Evolutionary conservation across 2,329 filamentous ascomycete genomes (phyloP).

Genomic region (Fusarium caatingaense): DNA sequence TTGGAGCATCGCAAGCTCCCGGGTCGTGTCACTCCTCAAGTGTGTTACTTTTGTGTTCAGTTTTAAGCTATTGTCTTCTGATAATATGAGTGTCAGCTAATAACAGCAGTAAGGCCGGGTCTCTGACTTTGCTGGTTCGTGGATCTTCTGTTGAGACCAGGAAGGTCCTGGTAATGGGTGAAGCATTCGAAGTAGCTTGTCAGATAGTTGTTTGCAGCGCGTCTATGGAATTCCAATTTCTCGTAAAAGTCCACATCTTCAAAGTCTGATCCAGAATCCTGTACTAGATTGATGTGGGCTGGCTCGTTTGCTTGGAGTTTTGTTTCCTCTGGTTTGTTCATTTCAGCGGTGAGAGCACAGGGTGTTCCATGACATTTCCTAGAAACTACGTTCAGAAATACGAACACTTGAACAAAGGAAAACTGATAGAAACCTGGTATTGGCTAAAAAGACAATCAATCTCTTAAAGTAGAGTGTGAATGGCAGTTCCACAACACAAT

Average conservation of each 20-base stretch:
- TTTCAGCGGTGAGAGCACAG: not conserved
- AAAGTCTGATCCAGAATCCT: not conserved
- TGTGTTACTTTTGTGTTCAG: rapidly evolving
- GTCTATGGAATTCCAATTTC: not conserved
- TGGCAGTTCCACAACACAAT: conserved; percentile 9
- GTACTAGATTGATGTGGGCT: not conserved
- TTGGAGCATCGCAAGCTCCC: not conserved
- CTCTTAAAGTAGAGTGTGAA: no score
- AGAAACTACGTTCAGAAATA: not conserved
- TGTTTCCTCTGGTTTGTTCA: not conserved
- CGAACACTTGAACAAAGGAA: not conserved
- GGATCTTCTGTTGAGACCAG: not conserved
- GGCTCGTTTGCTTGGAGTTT: not conserved
- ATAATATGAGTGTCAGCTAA: not conserved
- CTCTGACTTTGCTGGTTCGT: not conserved
- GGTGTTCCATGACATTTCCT: not conserved
- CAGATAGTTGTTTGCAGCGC: not conserved
- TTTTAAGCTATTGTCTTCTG: not conserved
- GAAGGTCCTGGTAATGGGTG: rapidly evolving
- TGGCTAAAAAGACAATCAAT: not conserved
- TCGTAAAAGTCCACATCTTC: not conserved
- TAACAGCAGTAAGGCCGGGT: no score
- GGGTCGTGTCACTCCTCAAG: rapidly evolving
- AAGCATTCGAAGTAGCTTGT: not conserved
- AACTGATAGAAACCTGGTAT: rapidly evolving